phyloP scores from a whole-genome alignment of 352 stramenopile species.

The Phytopythium chamaehyphon region DNA sequence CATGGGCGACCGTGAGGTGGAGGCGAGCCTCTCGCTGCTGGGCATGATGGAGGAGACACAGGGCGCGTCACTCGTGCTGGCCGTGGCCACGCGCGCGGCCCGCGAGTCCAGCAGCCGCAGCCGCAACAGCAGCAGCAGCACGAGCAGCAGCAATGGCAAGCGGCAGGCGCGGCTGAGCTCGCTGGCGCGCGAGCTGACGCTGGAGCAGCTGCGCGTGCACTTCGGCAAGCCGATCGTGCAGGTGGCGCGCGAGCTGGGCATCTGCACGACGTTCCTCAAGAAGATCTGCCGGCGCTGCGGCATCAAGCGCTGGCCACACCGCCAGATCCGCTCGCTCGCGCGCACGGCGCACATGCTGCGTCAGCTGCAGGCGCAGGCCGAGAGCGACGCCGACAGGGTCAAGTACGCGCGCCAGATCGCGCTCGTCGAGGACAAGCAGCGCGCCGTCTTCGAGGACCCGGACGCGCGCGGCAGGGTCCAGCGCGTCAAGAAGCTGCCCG shows the following conservation, averaged over 20 bases:
- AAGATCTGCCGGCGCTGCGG: constrained; percentile 64
- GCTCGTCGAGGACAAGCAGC: constrained; percentile 60
- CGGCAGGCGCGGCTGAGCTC: constrained; percentile 43
- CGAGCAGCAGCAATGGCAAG: constrained; percentile 12
- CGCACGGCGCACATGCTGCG: constrained; percentile 75
- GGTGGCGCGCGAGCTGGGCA: constrained; percentile 62
- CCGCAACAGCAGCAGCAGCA: constrained; percentile 6
- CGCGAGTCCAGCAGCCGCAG: constrained; percentile 22
- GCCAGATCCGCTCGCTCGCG: constrained; percentile 63
- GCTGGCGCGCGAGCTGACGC: constrained; percentile 47
- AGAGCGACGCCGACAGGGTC: constrained; percentile 32
- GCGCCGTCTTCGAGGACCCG: constrained; percentile 60
- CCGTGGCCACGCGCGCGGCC: constrained; percentile 2
- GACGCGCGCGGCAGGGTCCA: constrained; percentile 57
- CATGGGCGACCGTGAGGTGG: constrained; percentile 52
- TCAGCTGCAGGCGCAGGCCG: constrained; percentile 44
- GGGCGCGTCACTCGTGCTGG: neutral
- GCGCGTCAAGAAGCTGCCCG: constrained; percentile 50
- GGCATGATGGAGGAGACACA: constrained; percentile 48
- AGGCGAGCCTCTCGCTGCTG: constrained; percentile 58
- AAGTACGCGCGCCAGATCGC: constrained; percentile 56
- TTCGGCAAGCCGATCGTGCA: constrained; percentile 66
- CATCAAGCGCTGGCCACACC: constrained; percentile 66
- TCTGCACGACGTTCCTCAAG: constrained; percentile 77
- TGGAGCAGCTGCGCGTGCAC: constrained; percentile 56